Evolutionary conservation across 2,329 filamentous ascomycete species (phyloP).

Genomic region (Monascus ruber): DNA sequence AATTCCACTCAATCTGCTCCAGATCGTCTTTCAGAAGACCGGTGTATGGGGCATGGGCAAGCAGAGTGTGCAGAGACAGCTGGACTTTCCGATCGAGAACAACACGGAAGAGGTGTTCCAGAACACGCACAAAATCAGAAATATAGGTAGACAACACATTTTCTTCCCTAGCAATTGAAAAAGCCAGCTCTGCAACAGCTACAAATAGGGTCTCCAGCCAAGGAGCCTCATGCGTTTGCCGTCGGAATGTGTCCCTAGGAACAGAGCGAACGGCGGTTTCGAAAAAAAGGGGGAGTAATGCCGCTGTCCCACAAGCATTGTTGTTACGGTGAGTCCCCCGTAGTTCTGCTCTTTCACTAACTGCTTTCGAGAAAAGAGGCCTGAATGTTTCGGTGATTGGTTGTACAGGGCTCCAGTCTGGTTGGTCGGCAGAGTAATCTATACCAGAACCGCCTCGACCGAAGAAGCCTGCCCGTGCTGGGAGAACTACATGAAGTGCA

Average conservation of each 20-base stretch:
- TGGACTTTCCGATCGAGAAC: conserved; percentile 27
- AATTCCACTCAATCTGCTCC: conserved; percentile 27
- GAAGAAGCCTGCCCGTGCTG: conserved; percentile 27
- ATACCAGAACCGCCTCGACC: conserved; percentile 22
- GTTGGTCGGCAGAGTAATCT: conserved; percentile 21
- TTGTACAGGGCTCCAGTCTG: conserved; percentile 23
- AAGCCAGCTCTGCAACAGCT: conserved; percentile 29
- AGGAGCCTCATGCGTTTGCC: conserved; percentile 34
- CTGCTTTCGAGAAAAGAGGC: conserved; percentile 20
- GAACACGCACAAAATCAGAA: conserved; percentile 18
- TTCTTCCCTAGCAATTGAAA: conserved; percentile 21
- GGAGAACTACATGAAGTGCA: conserved; percentile 31
- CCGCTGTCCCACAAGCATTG: conserved; percentile 18
- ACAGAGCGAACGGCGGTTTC: conserved; percentile 36
- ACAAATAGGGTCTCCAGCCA: conserved; percentile 42
- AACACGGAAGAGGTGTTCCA: conserved; percentile 30
- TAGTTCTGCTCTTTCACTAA: neutral
- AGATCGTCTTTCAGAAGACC: conserved; percentile 24
- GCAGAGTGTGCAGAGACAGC: conserved; percentile 29
- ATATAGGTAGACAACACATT: conserved; percentile 11
- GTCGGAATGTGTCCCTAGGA: conserved; percentile 31
- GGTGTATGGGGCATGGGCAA: conserved; percentile 31
- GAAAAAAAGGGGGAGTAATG: conserved; percentile 31
- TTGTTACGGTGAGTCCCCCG: conserved; percentile 2
- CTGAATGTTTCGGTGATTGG: conserved; percentile 25